phyloP scores from a whole-genome alignment of 805 yeast genomes.

The Saturnispora halmiae region DNA sequence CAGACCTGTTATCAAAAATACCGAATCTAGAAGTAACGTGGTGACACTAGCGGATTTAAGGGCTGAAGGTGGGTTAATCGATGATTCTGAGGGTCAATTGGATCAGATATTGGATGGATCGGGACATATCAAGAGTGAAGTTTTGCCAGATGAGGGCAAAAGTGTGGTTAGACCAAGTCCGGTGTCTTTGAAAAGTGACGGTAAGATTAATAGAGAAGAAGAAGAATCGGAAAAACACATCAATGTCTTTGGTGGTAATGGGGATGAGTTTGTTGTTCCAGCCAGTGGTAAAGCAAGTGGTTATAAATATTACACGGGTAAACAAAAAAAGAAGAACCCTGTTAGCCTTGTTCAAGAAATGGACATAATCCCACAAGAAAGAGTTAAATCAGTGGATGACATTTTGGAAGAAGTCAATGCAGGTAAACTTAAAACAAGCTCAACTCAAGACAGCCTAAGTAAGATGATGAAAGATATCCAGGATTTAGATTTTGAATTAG shows the following conservation, averaged over 20 bases:
- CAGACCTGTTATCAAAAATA: slow-evolving; percentile 37
- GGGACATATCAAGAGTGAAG: slow-evolving; percentile 45
- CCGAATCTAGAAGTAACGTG: slow-evolving; percentile 23
- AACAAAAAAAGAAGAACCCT: slow-evolving; percentile 3
- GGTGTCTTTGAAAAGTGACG: too few species aligned
- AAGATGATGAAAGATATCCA: slow-evolving; percentile 4
- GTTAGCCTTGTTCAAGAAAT: slow-evolving; percentile 7
- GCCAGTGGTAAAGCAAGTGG: slow-evolving; percentile 23
- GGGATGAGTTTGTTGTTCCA: slow-evolving; percentile 29
- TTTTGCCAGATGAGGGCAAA: slow-evolving; percentile 26
- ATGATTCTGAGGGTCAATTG: slow-evolving; percentile 49
- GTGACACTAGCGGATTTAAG: slow-evolving; percentile 29
- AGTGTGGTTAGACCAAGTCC: background rate
- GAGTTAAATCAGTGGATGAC: slow-evolving; percentile 24
- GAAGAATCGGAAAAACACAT: slow-evolving; percentile 12
- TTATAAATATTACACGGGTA: slow-evolving; percentile 4
- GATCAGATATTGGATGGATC: slow-evolving; percentile 42
- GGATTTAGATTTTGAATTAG: slow-evolving; percentile 13
- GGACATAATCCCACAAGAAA: slow-evolving; percentile 21
- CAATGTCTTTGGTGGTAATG: slow-evolving; percentile 26
- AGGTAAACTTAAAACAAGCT: slow-evolving; percentile 17
- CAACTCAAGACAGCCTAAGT: slow-evolving; percentile 7
- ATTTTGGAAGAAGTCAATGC: slow-evolving; percentile 27
- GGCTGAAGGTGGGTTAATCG: slow-evolving; percentile 46
- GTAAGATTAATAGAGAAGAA: too few species aligned